Evolutionary conservation across 148 eudicot genomes (phyloP), one percentile per base, ranked within the genome.

Genomic region (Amaranthus palmeri): DNA sequence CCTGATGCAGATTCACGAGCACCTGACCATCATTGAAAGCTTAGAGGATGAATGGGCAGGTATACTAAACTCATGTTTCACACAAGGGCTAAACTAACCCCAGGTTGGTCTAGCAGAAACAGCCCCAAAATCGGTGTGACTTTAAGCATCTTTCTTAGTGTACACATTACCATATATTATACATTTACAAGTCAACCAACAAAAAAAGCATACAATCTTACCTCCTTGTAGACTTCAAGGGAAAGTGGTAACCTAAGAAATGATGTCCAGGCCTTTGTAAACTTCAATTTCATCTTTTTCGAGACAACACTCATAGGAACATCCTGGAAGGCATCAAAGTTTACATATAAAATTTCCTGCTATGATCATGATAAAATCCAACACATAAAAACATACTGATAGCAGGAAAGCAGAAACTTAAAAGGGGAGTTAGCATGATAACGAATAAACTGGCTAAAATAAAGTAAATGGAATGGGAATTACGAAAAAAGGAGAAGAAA

Each of bases 151-250:
- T 47, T 17, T 65, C 25, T 15, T 42, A 13, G 46, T 14, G 14
- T 8, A 15, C 49, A 18, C 53, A 50, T 36, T 1, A 40, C 4
- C 0, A 13, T 18, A 1, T 41, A 58, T 8, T 54, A 15, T 10
- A 65, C 45, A 50, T 3, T 17, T 25, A 54, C 42, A 10, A 10
- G 56, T 7, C 47, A 60, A 51, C 12, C 6, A 52, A 4, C 7
- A 8, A 42, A 46, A 62, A 8, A 43, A 58, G 18, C 17, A 57
- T 36, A 11, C 41, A 74, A 64, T 42, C 60, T 82, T 85, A 91
- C 98, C 90, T 95, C 96, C 79, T 91, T 95, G 86, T 91, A 95
- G 63, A 88, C 91, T 64, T 91, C 92, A 81, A 95, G 85, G 62
- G 98, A 92, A 68, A 95, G 90, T 10, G 90, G 82, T 73, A 90